Percentiles rank a stretch among this genome's conserved stretches.
Conservation (phyloP, 1,284 basidiomycete species). For the Prillingera fragicola region DNA sequence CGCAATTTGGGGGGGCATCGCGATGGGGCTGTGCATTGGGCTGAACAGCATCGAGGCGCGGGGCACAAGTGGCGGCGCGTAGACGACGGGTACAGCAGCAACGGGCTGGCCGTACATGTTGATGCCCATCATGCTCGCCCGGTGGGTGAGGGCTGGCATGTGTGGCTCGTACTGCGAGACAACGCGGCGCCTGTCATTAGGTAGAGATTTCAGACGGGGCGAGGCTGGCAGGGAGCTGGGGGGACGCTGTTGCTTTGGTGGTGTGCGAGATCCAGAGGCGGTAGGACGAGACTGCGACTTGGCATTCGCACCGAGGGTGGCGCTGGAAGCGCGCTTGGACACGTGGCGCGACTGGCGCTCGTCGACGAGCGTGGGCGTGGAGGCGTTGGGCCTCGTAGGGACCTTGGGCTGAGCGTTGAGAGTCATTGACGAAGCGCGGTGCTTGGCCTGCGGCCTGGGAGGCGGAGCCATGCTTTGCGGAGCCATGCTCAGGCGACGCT, state of each 20-base stretch:
- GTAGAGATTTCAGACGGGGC: slow-evolving; percentile 3
- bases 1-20: slow-evolving; percentile 1
- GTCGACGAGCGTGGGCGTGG: too few relatives aligned
- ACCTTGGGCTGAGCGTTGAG: slow-evolving; percentile 1
- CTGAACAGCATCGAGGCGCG: neutral
- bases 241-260: slow-evolving; percentile 1
- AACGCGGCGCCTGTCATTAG: slow-evolving; percentile 12
- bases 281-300: neutral
- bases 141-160: neutral
- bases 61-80: neutral
- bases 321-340: slow-evolving; percentile 6
- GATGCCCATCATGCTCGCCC: slow-evolving; percentile 10
- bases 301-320: neutral
- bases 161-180: slow-evolving; percentile 13
- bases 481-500: slow-evolving; percentile 12
- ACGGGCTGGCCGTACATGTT: slow-evolving; percentile 6
- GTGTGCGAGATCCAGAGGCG: too few relatives aligned
- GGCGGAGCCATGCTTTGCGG: neutral
- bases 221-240: slow-evolving; percentile 12
- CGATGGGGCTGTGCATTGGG: slow-evolving; percentile 1
- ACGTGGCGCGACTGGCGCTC: neutral
- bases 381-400: neutral
- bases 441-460: neutral
- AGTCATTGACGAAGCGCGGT: slow-evolving; percentile 1
- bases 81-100: neutral